Conservation (phyloP, 1,284 basidiomycete genomes). For the Peniophora sp. region DNA sequence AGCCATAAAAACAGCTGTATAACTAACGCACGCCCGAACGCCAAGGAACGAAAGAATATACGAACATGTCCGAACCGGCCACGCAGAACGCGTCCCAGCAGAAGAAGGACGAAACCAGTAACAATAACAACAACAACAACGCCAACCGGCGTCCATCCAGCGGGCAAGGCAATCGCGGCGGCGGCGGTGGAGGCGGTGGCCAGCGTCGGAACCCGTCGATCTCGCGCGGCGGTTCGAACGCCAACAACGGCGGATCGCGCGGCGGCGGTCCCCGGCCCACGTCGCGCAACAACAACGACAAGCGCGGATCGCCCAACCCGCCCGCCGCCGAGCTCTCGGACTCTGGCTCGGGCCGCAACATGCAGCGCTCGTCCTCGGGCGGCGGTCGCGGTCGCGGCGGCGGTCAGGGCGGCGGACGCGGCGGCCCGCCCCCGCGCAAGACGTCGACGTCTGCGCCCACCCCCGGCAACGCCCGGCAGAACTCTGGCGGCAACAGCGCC, state of each 20-base stretch:
- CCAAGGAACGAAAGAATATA: constrained; percentile 37
- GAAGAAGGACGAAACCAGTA: constrained; percentile 48
- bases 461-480: no score
- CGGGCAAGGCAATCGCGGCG: constrained; percentile 23
- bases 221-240: constrained; percentile 26
- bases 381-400: no score
- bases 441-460: no score
- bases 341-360: no score
- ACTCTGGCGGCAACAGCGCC: no score
- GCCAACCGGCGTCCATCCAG: no score
- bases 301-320: constrained; percentile 25
- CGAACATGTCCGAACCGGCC: constrained; percentile 76
- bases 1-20: constrained; percentile 48
- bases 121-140: constrained; percentile 52
- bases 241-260: neutral
- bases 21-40: constrained; percentile 17
- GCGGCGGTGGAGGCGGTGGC: constrained; percentile 14
- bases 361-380: no score
- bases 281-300: constrained; percentile 59
- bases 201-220: constrained; percentile 50
- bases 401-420: no score
- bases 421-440: no score
- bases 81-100: constrained; percentile 38
- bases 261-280: constrained; percentile 36
- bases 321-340: constrained; percentile 40